Percentiles rank a stretch among this genome's conserved stretches.
Evolutionary conservation across 2,329 filamentous ascomycete species (phyloP).

Genomic region (Nemania sp.): DNA sequence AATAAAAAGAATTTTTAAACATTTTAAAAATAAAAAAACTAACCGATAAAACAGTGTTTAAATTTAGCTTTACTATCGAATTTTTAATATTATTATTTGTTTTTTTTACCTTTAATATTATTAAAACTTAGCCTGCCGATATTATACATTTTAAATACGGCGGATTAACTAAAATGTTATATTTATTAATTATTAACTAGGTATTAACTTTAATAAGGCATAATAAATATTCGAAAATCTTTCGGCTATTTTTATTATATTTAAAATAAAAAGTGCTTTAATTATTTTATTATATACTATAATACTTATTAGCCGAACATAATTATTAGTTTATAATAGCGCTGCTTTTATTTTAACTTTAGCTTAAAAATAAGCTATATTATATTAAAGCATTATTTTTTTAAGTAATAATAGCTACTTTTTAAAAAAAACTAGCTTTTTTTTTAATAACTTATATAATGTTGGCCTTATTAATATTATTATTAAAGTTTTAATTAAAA

Average conservation of each 20-base stretch:
- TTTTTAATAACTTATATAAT: not conserved
- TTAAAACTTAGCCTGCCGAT: slow-evolving; percentile 4
- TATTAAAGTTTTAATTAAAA: slow-evolving; percentile 6
- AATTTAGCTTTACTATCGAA: slow-evolving; percentile 3
- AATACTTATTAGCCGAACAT: slow-evolving; percentile 10
- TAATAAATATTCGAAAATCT: slow-evolving; percentile 17
- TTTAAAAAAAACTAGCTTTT: not conserved
- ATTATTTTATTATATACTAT: slow-evolving; percentile 17
- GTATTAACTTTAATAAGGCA: slow-evolving; percentile 7
- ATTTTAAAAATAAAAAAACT: slow-evolving; percentile 8
- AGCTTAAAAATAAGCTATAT: not conserved
- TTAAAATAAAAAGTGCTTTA: slow-evolving; percentile 13
- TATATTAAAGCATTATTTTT: not conserved
- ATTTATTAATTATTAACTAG: slow-evolving; percentile 21
- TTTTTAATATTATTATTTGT: not conserved
- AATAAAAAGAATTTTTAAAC: not conserved
- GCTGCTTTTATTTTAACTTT: not conserved
- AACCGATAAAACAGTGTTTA: not conserved
- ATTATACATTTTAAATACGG: slow-evolving; percentile 12
- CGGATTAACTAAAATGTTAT: slow-evolving; percentile 14
- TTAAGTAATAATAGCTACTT: not conserved
- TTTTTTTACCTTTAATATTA: slow-evolving; percentile 19
- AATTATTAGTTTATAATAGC: not conserved
- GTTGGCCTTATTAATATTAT: not conserved
- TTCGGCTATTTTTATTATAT: slow-evolving; percentile 2